These are phyloP conservation scores for Neonothopanus nambi DNA, from an alignment of 1,284 basidiomycete species.

Conservation along the genomic window DNA sequence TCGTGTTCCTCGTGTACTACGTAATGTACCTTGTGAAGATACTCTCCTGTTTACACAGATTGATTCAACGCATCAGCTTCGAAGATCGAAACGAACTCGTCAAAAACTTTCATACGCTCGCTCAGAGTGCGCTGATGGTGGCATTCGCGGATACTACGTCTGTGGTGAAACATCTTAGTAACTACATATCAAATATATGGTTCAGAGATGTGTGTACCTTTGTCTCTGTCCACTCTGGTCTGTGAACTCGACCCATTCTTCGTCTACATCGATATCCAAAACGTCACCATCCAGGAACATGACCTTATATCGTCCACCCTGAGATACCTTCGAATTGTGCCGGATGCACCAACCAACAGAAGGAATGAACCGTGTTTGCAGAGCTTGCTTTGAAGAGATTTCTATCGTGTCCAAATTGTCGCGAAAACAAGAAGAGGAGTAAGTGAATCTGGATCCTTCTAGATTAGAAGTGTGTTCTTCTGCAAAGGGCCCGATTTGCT, in stretches of 20 bases:
- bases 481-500: no score
- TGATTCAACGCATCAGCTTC: conserved; percentile 25
- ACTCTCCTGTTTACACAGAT: not conserved
- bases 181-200: no score
- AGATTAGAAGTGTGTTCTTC: no score
- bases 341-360: conserved; percentile 47
- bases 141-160: conserved; percentile 37
- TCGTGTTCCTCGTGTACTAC: no score
- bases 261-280: conserved; percentile 43
- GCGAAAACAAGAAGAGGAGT: conserved; percentile 2
- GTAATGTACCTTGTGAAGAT: no score
- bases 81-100: conserved; percentile 42
- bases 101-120: conserved; percentile 44
- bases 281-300: conserved; percentile 48
- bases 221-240: conserved; percentile 30
- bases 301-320: conserved; percentile 40
- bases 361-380: conserved; percentile 37
- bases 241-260: conserved; percentile 39
- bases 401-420: conserved; percentile 1
- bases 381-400: not conserved
- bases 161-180: conserved; percentile 15
- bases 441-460: not conserved
- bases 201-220: conserved; percentile 25
- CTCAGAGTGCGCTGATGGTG: conserved; percentile 32
- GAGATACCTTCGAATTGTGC: conserved; percentile 33